Evolutionary conservation across 768 basidiomycete species (phyloP).

Genomic region (Boletus coccyginus): DNA sequence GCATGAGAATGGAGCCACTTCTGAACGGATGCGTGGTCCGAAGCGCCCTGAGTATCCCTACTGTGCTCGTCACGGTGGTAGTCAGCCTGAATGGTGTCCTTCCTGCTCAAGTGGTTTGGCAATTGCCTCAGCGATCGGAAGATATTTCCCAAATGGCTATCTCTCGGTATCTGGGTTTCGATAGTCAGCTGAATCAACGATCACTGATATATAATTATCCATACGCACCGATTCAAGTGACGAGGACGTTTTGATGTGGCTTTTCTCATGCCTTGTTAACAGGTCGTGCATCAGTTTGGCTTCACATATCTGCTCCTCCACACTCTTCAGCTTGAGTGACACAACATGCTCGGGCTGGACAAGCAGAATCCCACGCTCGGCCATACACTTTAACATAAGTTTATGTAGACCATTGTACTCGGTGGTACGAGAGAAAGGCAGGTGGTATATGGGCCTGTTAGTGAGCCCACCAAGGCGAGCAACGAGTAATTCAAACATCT

Average conservation of each 20-base stretch:
- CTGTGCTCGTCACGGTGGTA: too few species aligned
- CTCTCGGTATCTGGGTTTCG: too few species aligned
- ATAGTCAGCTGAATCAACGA: too few species aligned
- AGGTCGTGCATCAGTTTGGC: too few species aligned
- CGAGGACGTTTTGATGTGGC: too few species aligned
- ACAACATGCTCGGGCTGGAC: slow-evolving; percentile 50
- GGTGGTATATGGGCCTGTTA: slow-evolving; percentile 42
- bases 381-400: slow-evolving; percentile 13
- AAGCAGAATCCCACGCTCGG: slow-evolving; percentile 38
- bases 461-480: slow-evolving; percentile 39
- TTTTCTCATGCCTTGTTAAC: too few species aligned
- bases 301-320: slow-evolving; percentile 27
- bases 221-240: too few species aligned
- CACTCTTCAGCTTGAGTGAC: slow-evolving; percentile 42
- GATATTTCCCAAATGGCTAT: too few species aligned
- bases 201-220: too few species aligned
- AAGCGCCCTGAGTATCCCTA: too few species aligned
- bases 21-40: slow-evolving; percentile 11
- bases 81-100: neutral
- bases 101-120: neutral
- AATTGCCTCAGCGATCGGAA: too few species aligned
- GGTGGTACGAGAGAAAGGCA: slow-evolving; percentile 43
- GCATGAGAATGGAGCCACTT: slow-evolving; percentile 12
- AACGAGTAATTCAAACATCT: slow-evolving; percentile 45
- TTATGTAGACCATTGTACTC: neutral